Conservation (phyloP, 306 rosid genomes). For the Cucurbita argyrosperma region DNA sequence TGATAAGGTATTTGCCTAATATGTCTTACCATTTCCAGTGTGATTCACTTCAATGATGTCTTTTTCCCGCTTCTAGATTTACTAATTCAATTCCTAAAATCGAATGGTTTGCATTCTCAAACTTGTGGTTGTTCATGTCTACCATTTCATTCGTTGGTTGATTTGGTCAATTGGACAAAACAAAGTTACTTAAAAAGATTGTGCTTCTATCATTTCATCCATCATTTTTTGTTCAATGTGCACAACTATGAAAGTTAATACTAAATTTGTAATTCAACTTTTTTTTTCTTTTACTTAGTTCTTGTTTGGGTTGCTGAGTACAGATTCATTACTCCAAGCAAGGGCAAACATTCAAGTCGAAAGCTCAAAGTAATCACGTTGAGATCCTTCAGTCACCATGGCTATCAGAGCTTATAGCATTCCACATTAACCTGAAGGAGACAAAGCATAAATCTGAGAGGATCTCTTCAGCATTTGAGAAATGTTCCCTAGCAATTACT, state of each 20-base stretch:
- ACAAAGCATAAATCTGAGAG: slow-evolving; percentile 25
- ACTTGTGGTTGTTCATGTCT: background rate
- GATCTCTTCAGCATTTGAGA: slow-evolving; percentile 41
- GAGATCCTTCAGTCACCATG: slow-evolving; percentile 94
- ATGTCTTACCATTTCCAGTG: background rate
- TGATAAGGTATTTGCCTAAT: slow-evolving; percentile 45
- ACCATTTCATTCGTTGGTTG: background rate
- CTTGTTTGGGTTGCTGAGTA: background rate
- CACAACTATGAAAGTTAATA: background rate
- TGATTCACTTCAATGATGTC: background rate
- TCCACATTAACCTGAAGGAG: slow-evolving; percentile 76
- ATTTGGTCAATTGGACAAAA: background rate
- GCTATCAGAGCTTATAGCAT: slow-evolving; percentile 91
- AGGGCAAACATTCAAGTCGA: slow-evolving; percentile 82
- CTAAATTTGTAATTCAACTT: background rate
- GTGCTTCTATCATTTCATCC: background rate
- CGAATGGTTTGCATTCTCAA: too few relatives aligned
- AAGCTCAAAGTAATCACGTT: slow-evolving; percentile 62
- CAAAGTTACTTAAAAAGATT: background rate
- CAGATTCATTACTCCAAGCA: slow-evolving; percentile 91
- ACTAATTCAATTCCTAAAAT: too few relatives aligned
- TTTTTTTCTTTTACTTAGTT: background rate
- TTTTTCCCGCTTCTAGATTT: too few relatives aligned
- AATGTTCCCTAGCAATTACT: slow-evolving; percentile 40
- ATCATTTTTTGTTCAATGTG: background rate